Conservation (phyloP, 306 rosid species). For the Acacia melanoxylon region DNA sequence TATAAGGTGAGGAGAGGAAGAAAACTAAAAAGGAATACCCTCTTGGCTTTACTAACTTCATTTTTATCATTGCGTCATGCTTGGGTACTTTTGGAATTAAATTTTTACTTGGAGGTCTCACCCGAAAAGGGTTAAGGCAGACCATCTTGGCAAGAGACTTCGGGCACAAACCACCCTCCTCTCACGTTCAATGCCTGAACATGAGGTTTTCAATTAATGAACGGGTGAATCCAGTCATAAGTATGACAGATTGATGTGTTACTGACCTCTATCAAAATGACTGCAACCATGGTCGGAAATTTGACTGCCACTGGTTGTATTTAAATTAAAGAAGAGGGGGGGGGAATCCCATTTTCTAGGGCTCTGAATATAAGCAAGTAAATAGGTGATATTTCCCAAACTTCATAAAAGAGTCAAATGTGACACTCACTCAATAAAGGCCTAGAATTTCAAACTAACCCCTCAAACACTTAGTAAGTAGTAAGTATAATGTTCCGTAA, state of each 20-base stretch:
- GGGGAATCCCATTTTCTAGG: constrained; percentile 3
- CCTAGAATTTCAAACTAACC: not conserved
- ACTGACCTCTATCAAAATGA: constrained; percentile 15
- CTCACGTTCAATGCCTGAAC: not conserved
- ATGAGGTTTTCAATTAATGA: not conserved
- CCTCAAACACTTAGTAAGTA: not conserved
- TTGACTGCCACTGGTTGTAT: constrained; percentile 7
- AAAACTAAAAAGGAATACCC: not conserved
- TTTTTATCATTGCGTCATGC: not conserved
- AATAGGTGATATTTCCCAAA: not conserved
- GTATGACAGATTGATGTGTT: not conserved
- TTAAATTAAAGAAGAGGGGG: not conserved
- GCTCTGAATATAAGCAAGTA: not conserved
- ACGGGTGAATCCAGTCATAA: not conserved
- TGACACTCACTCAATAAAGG: not conserved
- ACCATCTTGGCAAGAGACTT: not conserved
- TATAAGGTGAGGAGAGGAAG: too few relatives aligned
- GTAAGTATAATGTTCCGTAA: constrained; percentile 1
- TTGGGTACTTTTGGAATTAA: not conserved
- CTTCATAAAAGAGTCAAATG: constrained; percentile 7
- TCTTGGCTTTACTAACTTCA: not conserved
- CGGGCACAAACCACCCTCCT: not conserved
- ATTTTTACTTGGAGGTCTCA: not conserved
- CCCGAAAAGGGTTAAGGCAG: not conserved
- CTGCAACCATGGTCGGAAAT: not conserved